Evolutionary conservation across 164 flowering plant genomes (phyloP).

Genomic region (Brasenia schreberi): DNA sequence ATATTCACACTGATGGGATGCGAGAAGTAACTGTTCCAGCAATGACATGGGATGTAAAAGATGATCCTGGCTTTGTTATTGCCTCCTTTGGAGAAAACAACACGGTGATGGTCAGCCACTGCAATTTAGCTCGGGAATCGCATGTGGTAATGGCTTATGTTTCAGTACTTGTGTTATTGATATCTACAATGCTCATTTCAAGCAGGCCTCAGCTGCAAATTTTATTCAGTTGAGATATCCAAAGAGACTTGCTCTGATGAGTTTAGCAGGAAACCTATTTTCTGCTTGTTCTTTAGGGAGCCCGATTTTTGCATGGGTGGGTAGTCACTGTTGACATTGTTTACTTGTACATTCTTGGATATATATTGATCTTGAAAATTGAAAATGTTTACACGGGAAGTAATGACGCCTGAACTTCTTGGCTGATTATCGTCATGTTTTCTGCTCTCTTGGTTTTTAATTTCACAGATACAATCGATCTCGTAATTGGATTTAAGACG

Average conservation of each 20-base stretch:
- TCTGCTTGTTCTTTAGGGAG: neutral
- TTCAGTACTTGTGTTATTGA: constrained; percentile 17
- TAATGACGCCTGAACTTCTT: too few relatives aligned
- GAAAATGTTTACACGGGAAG: too few relatives aligned
- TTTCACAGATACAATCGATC: too few relatives aligned
- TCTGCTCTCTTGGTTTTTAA: too few relatives aligned
- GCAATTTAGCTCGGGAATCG: constrained; percentile 50
- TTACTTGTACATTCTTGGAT: too few relatives aligned
- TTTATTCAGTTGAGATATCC: neutral
- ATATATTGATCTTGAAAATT: too few relatives aligned
- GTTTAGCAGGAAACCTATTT: neutral
- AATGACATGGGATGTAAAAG: constrained; percentile 50
- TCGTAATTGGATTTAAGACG: too few relatives aligned
- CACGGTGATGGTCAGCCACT: constrained; percentile 34
- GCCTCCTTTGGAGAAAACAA: constrained; percentile 33
- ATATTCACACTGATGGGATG: constrained; percentile 42
- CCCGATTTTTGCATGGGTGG: too few relatives aligned
- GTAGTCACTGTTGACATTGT: too few relatives aligned
- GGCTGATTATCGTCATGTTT: too few relatives aligned
- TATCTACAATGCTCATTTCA: constrained; percentile 16
- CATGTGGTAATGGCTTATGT: constrained; percentile 27
- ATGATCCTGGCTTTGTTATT: constrained; percentile 54
- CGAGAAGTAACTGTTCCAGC: constrained; percentile 61
- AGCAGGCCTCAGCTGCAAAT: constrained; percentile 5
- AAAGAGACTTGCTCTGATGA: neutral